phyloP scores from a whole-genome alignment of 192 early-diverging fungal species.

The Coemansia sp. region DNA sequence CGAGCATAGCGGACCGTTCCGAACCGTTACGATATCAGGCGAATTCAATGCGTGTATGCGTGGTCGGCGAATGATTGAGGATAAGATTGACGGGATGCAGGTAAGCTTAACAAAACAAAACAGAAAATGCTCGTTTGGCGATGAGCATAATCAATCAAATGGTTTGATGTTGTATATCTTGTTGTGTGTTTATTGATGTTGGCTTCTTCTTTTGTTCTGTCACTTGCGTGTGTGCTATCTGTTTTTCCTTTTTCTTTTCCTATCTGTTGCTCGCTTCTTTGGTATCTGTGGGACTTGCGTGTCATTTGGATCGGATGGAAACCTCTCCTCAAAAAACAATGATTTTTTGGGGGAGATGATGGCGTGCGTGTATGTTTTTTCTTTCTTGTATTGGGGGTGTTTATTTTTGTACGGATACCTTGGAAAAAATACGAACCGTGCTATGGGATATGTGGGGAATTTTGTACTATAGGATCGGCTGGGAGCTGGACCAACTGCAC shows the following conservation, averaged over 20 bases:
- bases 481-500: conserved; percentile 4
- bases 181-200: not conserved
- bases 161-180: not conserved
- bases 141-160: conserved; percentile 1
- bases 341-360: conserved; percentile 7
- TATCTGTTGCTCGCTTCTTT: not conserved
- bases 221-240: conserved; percentile 6
- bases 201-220: not conserved
- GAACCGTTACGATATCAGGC: conserved; percentile 38
- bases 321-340: too few relatives aligned
- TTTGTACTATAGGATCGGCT: conserved; percentile 18
- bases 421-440: not conserved
- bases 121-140: not conserved
- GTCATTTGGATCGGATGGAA: not conserved
- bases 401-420: not conserved
- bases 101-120: conserved; percentile 26
- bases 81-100: conserved; percentile 40
- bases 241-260: conserved; percentile 2
- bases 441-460: not conserved
- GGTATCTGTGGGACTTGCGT: not conserved
- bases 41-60: conserved; percentile 35
- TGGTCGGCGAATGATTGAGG: conserved; percentile 50
- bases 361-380: conserved; percentile 1
- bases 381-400: not conserved
- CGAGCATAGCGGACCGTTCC: conserved; percentile 32